Evolutionary conservation across 2,329 filamentous ascomycete genomes (phyloP).

Genomic region (Pseudocercospora fuligena): DNA sequence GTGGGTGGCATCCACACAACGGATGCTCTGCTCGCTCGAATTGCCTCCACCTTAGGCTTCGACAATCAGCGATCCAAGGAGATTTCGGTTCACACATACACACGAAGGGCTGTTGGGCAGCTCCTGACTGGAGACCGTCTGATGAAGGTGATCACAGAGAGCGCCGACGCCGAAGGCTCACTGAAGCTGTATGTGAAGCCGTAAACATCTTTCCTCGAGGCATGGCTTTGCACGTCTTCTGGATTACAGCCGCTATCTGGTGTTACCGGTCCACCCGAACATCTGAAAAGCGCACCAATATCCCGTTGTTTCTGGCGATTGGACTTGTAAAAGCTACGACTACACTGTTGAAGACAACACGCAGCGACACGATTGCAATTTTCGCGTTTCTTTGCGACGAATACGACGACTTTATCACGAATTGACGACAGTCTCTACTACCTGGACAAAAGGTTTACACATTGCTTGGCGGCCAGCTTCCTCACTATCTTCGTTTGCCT

Average conservation of each 20-base stretch:
- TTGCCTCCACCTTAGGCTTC: background rate
- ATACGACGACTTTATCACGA: background rate
- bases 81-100: background rate
- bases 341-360: too few relatives aligned
- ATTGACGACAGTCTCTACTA: background rate
- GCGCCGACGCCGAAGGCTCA: constrained; percentile 6
- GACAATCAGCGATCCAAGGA: background rate
- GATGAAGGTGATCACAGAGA: background rate
- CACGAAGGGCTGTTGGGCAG: background rate
- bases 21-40: background rate
- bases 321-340: too few relatives aligned
- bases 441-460: background rate
- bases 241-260: background rate
- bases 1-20: background rate
- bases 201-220: background rate
- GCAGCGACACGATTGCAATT: too few relatives aligned
- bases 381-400: background rate
- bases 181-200: background rate
- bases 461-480: background rate
- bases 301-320: too few relatives aligned
- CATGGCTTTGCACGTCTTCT: background rate
- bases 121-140: background rate
- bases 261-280: background rate
- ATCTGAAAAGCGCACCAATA: too few relatives aligned
- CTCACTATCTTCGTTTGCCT: background rate